Evolutionary conservation across 116 monocot species (phyloP), one percentile per base, ranked within the genome.

Genomic region (Papilionanthe hybrid): DNA sequence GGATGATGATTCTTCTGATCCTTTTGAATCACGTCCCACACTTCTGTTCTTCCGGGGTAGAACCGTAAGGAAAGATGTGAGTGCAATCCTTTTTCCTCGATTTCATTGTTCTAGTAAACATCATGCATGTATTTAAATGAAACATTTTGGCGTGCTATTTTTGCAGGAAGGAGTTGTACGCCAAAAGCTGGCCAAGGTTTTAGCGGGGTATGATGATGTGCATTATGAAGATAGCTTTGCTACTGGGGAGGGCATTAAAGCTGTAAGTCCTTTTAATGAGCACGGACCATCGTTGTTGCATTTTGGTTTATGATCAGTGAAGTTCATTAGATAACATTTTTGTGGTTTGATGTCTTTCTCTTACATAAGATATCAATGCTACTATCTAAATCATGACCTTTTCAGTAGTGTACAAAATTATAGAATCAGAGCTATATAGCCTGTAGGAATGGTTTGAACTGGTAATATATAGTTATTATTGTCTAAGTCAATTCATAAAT

Each of bases 1-100:
- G 48, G 85, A 92, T 80, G 94, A 94, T 79, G 80, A 88, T 63
- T 72, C 81, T 78, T 48, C 86, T 58, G 87, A 97, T 17, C 92
- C 97, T 50, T 97, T 89, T 87, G 86, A 84, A 72, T 94, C 89
- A 17, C 89, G 97, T 8, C 82, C 86, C 29, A 97, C 92, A 12
- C 89, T 97, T 75, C 88, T 97, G 44, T 97, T 89, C 86, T 97
- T 97, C 77, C 89, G 92, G 27, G 97, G 97, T 45, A 89, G 97
- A 84, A 97, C 94, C 50, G 78, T 91, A 13, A 92, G 97, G 78
- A 97, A 97, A 92, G 97, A 89, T 86, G 94, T 97, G 88, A 72
- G 92, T 80, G 75, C 49, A 20, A 48, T 75, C 5, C 15, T 47
- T 9, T n/a, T 68, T 19, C 27, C 45, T 66, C 68, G 22, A 13